These are phyloP conservation scores for Vanrija sp. DNA, from an alignment of 1,284 basidiomycete genomes.

Conservation along the genomic window DNA sequence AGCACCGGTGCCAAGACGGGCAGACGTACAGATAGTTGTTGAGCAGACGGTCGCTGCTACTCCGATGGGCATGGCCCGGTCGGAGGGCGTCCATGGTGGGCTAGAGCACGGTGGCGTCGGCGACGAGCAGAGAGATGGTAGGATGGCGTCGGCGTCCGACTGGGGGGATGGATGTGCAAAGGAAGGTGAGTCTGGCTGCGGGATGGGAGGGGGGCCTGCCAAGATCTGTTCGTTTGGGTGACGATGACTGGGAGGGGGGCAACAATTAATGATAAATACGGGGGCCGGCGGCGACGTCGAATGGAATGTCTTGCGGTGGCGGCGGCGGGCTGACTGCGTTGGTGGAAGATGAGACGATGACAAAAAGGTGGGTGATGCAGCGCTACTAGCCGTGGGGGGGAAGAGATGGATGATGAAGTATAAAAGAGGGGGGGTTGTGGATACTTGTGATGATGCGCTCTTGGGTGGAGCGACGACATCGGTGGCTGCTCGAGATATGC, in stretches of 20 bases:
- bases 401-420: neutral
- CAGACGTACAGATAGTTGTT: constrained; percentile 47
- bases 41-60: constrained; percentile 45
- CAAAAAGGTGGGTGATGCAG: neutral
- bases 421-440: neutral
- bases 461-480: too few species aligned
- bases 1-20: neutral
- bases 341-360: constrained; percentile 1
- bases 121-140: constrained; percentile 8
- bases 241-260: too few species aligned
- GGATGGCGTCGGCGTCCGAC: neutral
- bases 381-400: neutral
- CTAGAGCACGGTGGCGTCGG: constrained; percentile 18
- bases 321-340: too few species aligned
- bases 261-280: constrained; percentile 12
- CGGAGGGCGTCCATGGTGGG: constrained; percentile 40
- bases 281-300: too few species aligned
- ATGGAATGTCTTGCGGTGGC: constrained; percentile 2
- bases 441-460: too few species aligned
- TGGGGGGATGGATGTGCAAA: neutral
- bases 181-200: too few species aligned
- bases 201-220: too few species aligned
- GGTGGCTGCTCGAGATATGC: too few species aligned
- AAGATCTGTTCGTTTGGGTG: too few species aligned
- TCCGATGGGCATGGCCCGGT: constrained; percentile 45